Base-by-base conservation (phyloP, 2,329 filamentous ascomycete species). In the Grosmannia serpens region DNA sequence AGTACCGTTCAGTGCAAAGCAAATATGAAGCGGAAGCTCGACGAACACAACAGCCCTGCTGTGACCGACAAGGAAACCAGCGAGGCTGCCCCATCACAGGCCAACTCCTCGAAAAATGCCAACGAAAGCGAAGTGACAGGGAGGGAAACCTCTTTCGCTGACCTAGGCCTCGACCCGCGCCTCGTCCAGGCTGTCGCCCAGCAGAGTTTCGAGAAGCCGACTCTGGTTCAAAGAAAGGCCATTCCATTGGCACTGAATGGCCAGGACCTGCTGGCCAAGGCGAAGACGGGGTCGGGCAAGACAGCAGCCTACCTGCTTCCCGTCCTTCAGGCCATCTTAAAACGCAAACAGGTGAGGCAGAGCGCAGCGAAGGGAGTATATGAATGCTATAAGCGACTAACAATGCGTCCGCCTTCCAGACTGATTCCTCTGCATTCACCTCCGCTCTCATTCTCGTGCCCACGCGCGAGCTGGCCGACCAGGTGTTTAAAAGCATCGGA, bases 271-370 rank as follows among this genome's bases (percentile, higher is more conserved):
- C 77, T 97, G 46, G 91, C 91, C 58, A 91, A 92, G 68, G 90
- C 92, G 44, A 95, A 92, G 72, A 97, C 94, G 6, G 94, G 94
- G 15, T 96, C 91, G 4, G 94, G 94, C 65, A 99, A 99, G 78
- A 99, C 94, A 13, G 90, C 90, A n/a, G 92, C 94, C 55, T 97
- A 97, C 70, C 77, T 96, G 8, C 79, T 99, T 49, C 94, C 94
- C 1, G 80, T 96, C n/a, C 74, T 99, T 20, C 88, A 96, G 65
- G 82, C 83, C 41, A 88, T 96, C 62, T 75, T 99, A 58, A 88
- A 87, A 69, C 83, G 83, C 64, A 96, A 96, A 73, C 62, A 60
- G 54, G 66, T 69, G 58, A 51, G 35, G 54, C 41, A 20, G 49
- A 38, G 4, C 24, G 11, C 41, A 15, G 20, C 17, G 35, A 41